Conservation (phyloP, 2,329 filamentous ascomycete genomes). For the Alternaria gansuensis region DNA sequence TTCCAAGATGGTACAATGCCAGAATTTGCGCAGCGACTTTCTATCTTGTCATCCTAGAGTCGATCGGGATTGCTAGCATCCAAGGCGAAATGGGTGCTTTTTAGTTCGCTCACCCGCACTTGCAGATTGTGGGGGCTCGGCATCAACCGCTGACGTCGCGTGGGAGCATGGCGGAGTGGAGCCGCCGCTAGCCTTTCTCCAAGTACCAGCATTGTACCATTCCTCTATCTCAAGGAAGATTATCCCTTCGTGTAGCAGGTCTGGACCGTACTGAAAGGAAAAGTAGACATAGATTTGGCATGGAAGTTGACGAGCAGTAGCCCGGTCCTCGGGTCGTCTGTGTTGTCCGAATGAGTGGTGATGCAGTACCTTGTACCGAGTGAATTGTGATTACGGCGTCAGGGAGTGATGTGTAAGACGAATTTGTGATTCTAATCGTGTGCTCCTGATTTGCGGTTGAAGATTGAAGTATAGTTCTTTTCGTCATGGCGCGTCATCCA, state of each 20-base stretch:
- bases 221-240: background rate
- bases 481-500: slow-evolving; percentile 16
- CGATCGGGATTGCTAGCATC: slow-evolving; percentile 14
- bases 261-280: background rate
- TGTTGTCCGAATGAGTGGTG: background rate
- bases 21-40: background rate
- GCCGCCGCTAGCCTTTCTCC: background rate
- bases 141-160: slow-evolving; percentile 42
- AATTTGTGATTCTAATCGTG: slow-evolving; percentile 26
- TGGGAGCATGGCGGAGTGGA: slow-evolving; percentile 20
- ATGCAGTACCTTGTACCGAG: background rate
- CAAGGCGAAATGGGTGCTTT: slow-evolving; percentile 27
- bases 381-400: background rate
- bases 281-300: too few species aligned
- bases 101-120: slow-evolving; percentile 19
- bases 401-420: slow-evolving; percentile 26
- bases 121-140: slow-evolving; percentile 38
- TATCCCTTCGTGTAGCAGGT: background rate
- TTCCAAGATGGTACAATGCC: background rate
- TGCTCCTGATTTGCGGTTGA: slow-evolving; percentile 19
- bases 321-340: background rate
- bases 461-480: slow-evolving; percentile 2
- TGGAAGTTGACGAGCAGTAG: background rate
- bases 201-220: background rate
- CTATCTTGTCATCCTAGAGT: slow-evolving; percentile 9